Base-by-base conservation (phyloP, 768 basidiomycete species). In the Pisolithus sp. region DNA sequence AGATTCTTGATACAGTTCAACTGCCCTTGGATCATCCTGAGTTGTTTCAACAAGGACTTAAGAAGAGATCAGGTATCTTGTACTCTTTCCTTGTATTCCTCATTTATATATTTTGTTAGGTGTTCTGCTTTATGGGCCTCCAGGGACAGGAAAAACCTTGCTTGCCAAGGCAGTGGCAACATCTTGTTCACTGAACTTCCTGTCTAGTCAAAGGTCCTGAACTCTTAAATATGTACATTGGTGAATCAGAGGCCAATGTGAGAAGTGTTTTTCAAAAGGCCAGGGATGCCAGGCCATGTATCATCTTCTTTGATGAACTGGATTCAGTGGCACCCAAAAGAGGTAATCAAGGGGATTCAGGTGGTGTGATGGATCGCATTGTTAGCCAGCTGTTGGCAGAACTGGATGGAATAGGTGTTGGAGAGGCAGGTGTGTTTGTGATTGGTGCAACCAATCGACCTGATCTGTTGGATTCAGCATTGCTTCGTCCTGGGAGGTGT, bases 191-290 rank as follows among this genome's bases (percentile, higher is more conserved):
- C 77, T 96, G 57, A 96, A 96, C 66, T 96, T 97, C 69, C 87
- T 97, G 71, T 94, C 92, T n/a, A 83, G n/a, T 96, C 60, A 96
- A 97, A 66, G 94, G 94, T 0, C 94, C 94, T 3, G 94, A 97
- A 62, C 71, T 97, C 36, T 79, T 96, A 47, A 95, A 95, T 70
- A 97, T 97, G 94, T 97, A 95, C 69, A 95, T 97, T 60, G 94
- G 94, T 53, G 94, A 96, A 69, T 94, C 92, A 10, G 94, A 97
- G 68, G 96, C 97, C 54, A 99, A 98, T 68, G 94, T 99, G 38
- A 81, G 96, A 13, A 76, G 85, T 15, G 83, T 97, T 1, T 97
- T 97, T 67, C 90, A 94, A 64, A 81, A 83, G 12, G 94, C 94
- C 24, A 73, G 90, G 48, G 93, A 94, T 70, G 94, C 94, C 2